Evolutionary conservation across 306 rosid species (phyloP).

Genomic region (Vicia villosa): DNA sequence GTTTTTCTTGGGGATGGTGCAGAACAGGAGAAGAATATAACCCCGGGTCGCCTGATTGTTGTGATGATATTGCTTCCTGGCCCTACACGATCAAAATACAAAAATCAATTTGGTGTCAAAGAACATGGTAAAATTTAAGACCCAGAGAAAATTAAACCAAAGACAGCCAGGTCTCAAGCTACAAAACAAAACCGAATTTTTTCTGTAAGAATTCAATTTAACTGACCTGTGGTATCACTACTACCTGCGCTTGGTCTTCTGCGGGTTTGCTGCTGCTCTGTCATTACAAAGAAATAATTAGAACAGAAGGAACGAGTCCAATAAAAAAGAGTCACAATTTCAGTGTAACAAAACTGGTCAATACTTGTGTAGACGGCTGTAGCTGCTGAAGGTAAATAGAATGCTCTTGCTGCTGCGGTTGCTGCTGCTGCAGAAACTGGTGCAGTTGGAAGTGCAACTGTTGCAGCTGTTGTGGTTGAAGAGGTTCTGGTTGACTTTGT

Average conservation of each 20-base stretch:
- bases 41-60: constrained; percentile 34
- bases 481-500: constrained; percentile 48
- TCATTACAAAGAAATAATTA: constrained; percentile 14
- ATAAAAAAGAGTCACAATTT: constrained; percentile 18
- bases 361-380: constrained; percentile 46
- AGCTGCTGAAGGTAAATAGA: constrained; percentile 46
- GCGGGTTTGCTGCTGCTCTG: constrained; percentile 38
- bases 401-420: constrained; percentile 52
- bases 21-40: constrained; percentile 39
- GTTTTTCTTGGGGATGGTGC: constrained; percentile 35
- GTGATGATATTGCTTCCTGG: constrained; percentile 30
- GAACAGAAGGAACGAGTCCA: constrained; percentile 7
- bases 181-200: neutral
- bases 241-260: constrained; percentile 32
- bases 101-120: constrained; percentile 7
- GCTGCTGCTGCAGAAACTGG: constrained; percentile 46
- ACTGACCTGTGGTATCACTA: constrained; percentile 38
- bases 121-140: constrained; percentile 13
- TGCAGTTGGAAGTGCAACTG: constrained; percentile 47
- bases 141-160: neutral
- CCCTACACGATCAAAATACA: constrained; percentile 42
- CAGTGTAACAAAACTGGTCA: constrained; percentile 17
- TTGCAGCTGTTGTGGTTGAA: constrained; percentile 50
- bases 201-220: neutral
- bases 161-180: neutral